Conservation (phyloP, 257 asterid genomes). For the Oldenlandia corymbosa region DNA sequence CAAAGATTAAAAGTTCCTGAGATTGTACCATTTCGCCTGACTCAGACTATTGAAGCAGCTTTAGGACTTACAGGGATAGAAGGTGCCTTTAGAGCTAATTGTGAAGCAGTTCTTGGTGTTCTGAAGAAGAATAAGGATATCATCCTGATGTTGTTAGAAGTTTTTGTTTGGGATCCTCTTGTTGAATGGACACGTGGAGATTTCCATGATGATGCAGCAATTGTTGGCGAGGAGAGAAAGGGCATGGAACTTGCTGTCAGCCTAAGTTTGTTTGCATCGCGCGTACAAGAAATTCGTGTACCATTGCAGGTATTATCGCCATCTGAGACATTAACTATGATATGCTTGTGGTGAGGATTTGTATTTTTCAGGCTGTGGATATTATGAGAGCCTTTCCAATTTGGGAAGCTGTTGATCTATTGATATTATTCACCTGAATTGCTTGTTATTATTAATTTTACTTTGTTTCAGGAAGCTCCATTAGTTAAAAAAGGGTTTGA, state of each 20-base stretch:
- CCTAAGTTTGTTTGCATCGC: constrained; percentile 93
- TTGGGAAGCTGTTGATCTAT: background rate
- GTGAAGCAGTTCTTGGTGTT: constrained; percentile 89
- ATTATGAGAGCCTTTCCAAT: background rate
- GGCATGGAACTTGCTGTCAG: constrained; percentile 99
- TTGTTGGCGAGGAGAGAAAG: constrained; percentile 96
- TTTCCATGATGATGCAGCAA: constrained; percentile 97
- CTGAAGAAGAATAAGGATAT: constrained; percentile 91
- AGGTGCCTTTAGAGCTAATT: constrained; percentile 89
- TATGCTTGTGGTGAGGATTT: background rate
- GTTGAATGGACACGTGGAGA: constrained; percentile 99
- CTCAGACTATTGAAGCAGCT: constrained; percentile 96
- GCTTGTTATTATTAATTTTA: background rate
- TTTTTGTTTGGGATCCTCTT: constrained; percentile 98
- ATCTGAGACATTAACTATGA: background rate
- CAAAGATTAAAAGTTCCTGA: constrained; percentile 91
- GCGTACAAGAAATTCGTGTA: constrained; percentile 94
- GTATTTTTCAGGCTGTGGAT: background rate
- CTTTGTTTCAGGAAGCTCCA: background rate
- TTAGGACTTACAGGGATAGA: constrained; percentile 91
- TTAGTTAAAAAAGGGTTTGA: background rate
- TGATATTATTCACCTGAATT: background rate
- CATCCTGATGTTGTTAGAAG: constrained; percentile 84
- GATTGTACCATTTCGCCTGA: constrained; percentile 97
- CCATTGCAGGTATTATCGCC: constrained; percentile 76